These are phyloP conservation scores for Berkeleyomyces rouxiae DNA, from an alignment of 2,329 filamentous ascomycete genomes.

Conservation along the genomic window DNA sequence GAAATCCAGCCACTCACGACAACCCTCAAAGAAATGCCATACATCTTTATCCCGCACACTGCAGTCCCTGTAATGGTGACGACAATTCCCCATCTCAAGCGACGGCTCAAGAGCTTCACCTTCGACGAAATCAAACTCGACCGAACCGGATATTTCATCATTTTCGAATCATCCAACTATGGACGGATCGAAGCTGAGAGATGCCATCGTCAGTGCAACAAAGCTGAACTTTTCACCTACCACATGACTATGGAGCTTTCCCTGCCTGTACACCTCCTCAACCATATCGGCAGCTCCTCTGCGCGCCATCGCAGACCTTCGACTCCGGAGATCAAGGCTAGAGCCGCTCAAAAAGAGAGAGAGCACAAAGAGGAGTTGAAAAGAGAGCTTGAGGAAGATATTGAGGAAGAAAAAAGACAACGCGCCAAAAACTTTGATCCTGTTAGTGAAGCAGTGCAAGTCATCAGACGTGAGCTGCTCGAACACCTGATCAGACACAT, in stretches of 20 bases:
- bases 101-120: conserved; percentile 65
- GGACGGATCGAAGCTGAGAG: conserved; percentile 68
- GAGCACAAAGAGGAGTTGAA: conserved; percentile 49
- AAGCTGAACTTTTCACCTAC: conserved; percentile 79
- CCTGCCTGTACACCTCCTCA: conserved; percentile 17
- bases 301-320: conserved; percentile 7
- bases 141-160: conserved; percentile 72
- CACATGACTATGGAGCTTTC: conserved; percentile 74
- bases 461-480: conserved; percentile 62
- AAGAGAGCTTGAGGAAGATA: conserved; percentile 61
- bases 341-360: conserved; percentile 34
- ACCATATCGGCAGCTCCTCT: conserved; percentile 11
- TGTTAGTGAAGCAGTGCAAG: conserved; percentile 65
- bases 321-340: conserved; percentile 10
- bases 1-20: conserved; percentile 52
- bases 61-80: conserved; percentile 75
- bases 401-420: conserved; percentile 80
- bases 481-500: conserved; percentile 82
- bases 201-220: conserved; percentile 64
- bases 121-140: conserved; percentile 75
- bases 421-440: conserved; percentile 80
- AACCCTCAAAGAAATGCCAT: conserved; percentile 63
- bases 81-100: conserved; percentile 80
- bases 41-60: conserved; percentile 74
- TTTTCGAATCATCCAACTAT: conserved; percentile 64